These are phyloP conservation scores for Eucalyptus sideroxylon DNA, from an alignment of 345 rosid species.

Conservation along the genomic window DNA sequence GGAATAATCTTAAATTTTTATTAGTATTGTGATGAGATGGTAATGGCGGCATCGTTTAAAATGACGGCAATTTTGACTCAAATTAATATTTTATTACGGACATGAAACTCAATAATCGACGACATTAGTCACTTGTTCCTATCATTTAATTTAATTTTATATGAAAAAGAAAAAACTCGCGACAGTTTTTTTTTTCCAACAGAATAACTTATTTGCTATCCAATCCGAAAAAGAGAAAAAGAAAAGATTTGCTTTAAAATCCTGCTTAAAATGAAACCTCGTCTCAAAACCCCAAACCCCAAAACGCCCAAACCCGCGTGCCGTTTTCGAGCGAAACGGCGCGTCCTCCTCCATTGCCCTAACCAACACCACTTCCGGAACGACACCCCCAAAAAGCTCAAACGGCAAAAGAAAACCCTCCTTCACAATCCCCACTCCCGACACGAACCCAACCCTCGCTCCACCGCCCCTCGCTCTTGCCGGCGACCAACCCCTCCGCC, in stretches of 20 bases:
- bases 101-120: rapidly evolving
- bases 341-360: not conserved
- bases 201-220: too few species aligned
- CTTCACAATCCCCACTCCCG: not conserved
- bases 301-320: not conserved
- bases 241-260: not conserved
- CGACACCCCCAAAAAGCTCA: not conserved
- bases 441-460: not conserved
- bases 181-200: not conserved
- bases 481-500: not conserved
- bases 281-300: not conserved
- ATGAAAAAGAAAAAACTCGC: too few species aligned
- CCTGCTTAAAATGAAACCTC: not conserved
- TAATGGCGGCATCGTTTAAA: not conserved
- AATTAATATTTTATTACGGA: not conserved
- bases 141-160: not conserved
- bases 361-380: not conserved
- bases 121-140: rapidly evolving
- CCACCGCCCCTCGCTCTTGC: not conserved
- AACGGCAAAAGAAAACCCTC: not conserved
- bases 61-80: rapidly evolving
- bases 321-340: not conserved
- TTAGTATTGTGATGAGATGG: rapidly evolving
- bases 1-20: not conserved
- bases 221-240: not conserved